Base-by-base conservation (phyloP, 1,139 yeast genomes). In the Pneumocystis canis region DNA sequence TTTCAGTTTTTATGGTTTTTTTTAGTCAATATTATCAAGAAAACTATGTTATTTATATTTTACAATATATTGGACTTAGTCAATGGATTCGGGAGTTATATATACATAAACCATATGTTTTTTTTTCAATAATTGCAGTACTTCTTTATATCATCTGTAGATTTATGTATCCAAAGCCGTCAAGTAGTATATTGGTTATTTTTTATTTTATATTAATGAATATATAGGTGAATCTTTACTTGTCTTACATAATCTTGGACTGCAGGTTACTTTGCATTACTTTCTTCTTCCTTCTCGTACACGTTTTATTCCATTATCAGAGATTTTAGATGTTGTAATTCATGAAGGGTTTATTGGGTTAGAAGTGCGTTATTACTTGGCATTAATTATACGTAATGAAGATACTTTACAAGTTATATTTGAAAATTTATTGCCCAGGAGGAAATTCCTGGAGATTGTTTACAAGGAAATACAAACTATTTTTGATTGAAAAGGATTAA, bases 281-380 rank as follows among this genome's bases (percentile, higher is more conserved):
- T 47, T 47, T 47, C n/a, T 47, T 25, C 31, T 47, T 9, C 54
- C 54, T 9, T 47, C 54, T 47, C 54, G 54, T 25, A 47, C 31
- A 25, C 54, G 54, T 25, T 62, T 67, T 40, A 65, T 67, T 57
- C 68, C 68, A 14, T 28, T 66, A 28, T 66, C 65, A 31, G 57
- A 62, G 33, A 60, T 66, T 28, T 66, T 65, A 33, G 68, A 66
- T 30, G 63, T 67, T 20, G 63, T 66, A 11, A 60, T 67, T 33
- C 58, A 65, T 61, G 69, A 67, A 37, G 68, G 67, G 7, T 67
- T 67, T 30, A 58, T 39, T n/a, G 63, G 67, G 30, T 62, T 66
- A 32, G 59, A 58, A n/a, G 68, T 67, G 30, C 35, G 61, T 4
- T 66, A 60, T 60, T 67, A 60, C 63, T 54, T 67, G 59, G 68